Conservation (phyloP, 371 early-diverging fungal genomes). For the Funneliformis caledonium region DNA sequence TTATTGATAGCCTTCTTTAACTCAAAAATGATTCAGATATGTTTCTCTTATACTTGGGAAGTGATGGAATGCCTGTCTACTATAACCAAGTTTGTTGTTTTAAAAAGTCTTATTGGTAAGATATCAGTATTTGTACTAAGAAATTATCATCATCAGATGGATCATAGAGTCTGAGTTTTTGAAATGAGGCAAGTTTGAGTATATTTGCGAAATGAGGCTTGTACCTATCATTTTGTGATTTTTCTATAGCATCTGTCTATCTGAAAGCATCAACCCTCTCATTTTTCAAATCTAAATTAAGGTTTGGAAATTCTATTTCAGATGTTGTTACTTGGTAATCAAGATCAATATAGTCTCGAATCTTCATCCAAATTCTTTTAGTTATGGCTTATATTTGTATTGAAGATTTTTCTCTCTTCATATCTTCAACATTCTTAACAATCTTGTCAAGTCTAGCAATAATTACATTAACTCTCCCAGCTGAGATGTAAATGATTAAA, state of each 20-base stretch:
- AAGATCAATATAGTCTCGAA: neutral
- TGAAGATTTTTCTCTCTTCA: neutral
- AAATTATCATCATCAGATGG: neutral
- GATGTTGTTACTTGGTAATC: neutral
- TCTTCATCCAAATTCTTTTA: neutral
- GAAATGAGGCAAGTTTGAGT: neutral
- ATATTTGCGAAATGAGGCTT: neutral
- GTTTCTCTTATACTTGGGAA: neutral
- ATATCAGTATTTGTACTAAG: conserved; percentile 24
- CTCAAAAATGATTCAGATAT: neutral
- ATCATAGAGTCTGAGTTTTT: conserved; percentile 4
- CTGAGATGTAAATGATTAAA: neutral
- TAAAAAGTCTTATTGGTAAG: conserved; percentile 6
- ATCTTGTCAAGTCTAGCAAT: no score
- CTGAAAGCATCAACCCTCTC: conserved; percentile 9
- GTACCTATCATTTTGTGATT: conserved; percentile 14
- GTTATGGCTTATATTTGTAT: neutral
- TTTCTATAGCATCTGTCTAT: neutral
- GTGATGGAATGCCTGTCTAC: neutral
- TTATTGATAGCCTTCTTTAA: neutral
- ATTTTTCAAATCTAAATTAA: neutral
- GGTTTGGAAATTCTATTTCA: neutral
- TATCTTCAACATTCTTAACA: neutral
- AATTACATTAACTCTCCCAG: neutral
- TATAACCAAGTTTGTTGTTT: neutral